Evolutionary conservation across 1,284 basidiomycete genomes (phyloP), one percentile per base, ranked within the genome.

Genomic region (Uromyces viciae-fabae): DNA sequence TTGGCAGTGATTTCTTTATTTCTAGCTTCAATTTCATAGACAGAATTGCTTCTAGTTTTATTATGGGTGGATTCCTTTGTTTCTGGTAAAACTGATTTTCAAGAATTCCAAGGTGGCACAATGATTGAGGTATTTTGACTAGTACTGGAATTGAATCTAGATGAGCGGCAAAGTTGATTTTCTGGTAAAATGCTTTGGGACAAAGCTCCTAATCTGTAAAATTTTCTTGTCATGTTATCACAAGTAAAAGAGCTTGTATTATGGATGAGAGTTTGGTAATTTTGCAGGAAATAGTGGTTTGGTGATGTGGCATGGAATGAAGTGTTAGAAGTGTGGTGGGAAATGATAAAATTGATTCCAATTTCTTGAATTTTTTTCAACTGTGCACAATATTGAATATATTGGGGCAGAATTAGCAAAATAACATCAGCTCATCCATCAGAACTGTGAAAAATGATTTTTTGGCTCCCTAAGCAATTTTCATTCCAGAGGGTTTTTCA

Each of bases 11-110:
- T 33, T 60, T 60, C 64, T 42, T 68, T 38, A 42, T 68, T 22
- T 38, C 64, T 68, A 43, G 5, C 40, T 43, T 68, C 64, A 42
- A 2, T 68, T 43, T 3, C 40, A n/a, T 38, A 68, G 36, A n/a
- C 22, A n/a, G 64, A 68, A 68, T 42, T n/a, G 64, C 64, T 68
- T 68, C 64, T 42, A 8, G 40, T 17, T 68, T 25, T 11, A 38
- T 68, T 68, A 11, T 68, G 40, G 19, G 40, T 68, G 64, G 64
- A 68, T n/a, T 68, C 46, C 15, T 42, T 2, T 68, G 22, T 43
- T 68, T 38, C 64, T 43, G 38, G 64, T 68, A 68, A 68, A 68
- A n/a, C n/a, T 19, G 64, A 68, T 68, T 25, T 8, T 42, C 64
- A n/a, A 2, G 64, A 68, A 43, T 68, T 42, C 5, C 38, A 42